A percentile compares a stretch with the other conserved stretches of the same genome.
Conservation (phyloP, 805 yeast genomes). For the Tetrapisispora phaffii region DNA sequence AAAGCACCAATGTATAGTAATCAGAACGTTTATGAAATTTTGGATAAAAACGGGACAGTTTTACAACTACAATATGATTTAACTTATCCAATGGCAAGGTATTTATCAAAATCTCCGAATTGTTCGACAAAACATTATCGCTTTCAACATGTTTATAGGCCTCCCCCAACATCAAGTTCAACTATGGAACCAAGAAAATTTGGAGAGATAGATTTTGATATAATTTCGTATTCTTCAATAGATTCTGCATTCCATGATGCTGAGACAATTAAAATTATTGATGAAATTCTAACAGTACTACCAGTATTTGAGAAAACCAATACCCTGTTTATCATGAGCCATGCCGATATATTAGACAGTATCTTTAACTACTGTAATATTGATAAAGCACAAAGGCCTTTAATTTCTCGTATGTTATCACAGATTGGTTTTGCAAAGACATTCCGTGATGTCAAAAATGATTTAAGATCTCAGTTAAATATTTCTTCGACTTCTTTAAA, state of each 20-base stretch:
- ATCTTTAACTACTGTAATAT: conserved; percentile 75
- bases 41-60: conserved; percentile 81
- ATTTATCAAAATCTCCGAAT: conserved; percentile 52
- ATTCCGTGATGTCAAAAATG: conserved; percentile 47
- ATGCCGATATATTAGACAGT: conserved; percentile 66
- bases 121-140: conserved; percentile 50
- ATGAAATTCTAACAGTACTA: conserved; percentile 55
- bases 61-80: conserved; percentile 83
- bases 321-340: conserved; percentile 60
- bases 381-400: conserved; percentile 59
- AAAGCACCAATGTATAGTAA: conserved; percentile 60
- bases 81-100: conserved; percentile 81
- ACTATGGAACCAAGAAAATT: conserved; percentile 70
- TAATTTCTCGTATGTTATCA: conserved; percentile 63
- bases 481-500: conserved; percentile 74
- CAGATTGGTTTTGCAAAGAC: conserved; percentile 64
- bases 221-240: conserved; percentile 41
- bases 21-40: conserved; percentile 63
- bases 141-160: conserved; percentile 74
- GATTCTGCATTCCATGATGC: conserved; percentile 65
- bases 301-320: conserved; percentile 57
- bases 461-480: conserved; percentile 53
- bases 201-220: conserved; percentile 81
- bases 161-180: conserved; percentile 38
- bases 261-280: conserved; percentile 73